Evolutionary conservation across 1,284 basidiomycete species (phyloP), one percentile per base, ranked within the genome.

Genomic region (Fistulina hepatica): DNA sequence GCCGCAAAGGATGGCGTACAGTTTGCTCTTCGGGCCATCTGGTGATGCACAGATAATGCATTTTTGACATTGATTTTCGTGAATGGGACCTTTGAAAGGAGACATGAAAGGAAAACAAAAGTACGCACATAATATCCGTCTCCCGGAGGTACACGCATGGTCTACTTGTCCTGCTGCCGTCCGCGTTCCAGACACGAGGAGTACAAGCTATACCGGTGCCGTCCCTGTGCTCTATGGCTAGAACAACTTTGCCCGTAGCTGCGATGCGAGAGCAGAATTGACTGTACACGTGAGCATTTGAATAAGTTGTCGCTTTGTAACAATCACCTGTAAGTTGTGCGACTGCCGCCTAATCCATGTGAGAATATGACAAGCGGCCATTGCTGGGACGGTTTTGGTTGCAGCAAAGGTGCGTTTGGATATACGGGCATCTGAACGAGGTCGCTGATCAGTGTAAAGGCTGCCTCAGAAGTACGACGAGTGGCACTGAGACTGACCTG

Each of bases 341-440:
- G 62, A 27, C 71, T 75, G 1, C 84, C 85, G n/a, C 73, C 78
- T 9, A 90, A 65, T 13, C 86, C 85, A 59, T 89, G 85, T 12
- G 80, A 84, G 57, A 88, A 88, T 32, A 88, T 69, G 21, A 85
- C 70, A 11, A 89, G 64, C 1, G 82, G 81, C 73, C 80, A 83
- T 28, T 65, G 61, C 25, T 54, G 52, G 19, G 42, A 43, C 28
- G 45, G 37, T 11, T 35, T 36, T 27, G 72, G 68, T 32, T 59
- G 51, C 4, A 73, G 62, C 17, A 79, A 64, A 8, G 73, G 69
- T 5, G 71, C 73, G 43, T 74, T 70, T 3, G 52, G 53, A 47
- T 72, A 65, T 15, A 67, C 70, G n/a, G 76, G 74, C 41, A 78
- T 66, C 76, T 76, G 36, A 8, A 33, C n/a, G n/a, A n/a, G n/a